Base-by-base conservation (phyloP, 148 eudicot genomes). In the Amaranthus palmeri region DNA sequence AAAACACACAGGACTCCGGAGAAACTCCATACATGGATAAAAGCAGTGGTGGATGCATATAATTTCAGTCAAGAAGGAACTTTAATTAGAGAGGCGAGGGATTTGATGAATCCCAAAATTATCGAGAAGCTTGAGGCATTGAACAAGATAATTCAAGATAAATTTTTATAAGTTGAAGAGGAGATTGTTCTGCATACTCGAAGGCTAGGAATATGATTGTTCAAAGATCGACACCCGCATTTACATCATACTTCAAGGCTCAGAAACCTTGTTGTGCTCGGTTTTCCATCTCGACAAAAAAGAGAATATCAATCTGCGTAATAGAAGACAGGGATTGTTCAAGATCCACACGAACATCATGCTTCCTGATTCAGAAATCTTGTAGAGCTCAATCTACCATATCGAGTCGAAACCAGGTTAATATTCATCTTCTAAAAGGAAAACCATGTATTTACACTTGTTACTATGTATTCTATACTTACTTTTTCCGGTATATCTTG, bases 31-130 rank as follows among this genome's bases (percentile, higher is more conserved):
- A 78, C 90, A 6, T 86, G 80, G 86, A 86, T 89, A 61, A 83
- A 73, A 75, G 67, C 78, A 3, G 80, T 93, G 67, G 84, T 91
- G 54, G 85, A 89, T 75, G 91, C 97, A 15, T 91, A 93, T 67
- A 79, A 91, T 79, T 81, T 78, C 74, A 93, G 96, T 84, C 84
- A 80, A 76, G 90, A 88, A 70, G 93, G 96, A 70, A 85, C 93
- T 48, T 81, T 88, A n/a, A 66, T 87, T 52, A 83, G 84, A 44
- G 84, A 91, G 80, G 98, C 91, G 3, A 81, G 85, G 61, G 96
- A 89, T 73, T 68, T 93, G 78, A 78, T 93, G 96, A 85, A 83
- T 63, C 96, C 96, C 1, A 83, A 75, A 58, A 76, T 80, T 41
- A 84, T 93, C 69, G 81, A 80, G 49, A 85, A 84, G 62, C 70